Conservation (phyloP, 805 yeast genomes). For the Myxozyma neglecta region DNA sequence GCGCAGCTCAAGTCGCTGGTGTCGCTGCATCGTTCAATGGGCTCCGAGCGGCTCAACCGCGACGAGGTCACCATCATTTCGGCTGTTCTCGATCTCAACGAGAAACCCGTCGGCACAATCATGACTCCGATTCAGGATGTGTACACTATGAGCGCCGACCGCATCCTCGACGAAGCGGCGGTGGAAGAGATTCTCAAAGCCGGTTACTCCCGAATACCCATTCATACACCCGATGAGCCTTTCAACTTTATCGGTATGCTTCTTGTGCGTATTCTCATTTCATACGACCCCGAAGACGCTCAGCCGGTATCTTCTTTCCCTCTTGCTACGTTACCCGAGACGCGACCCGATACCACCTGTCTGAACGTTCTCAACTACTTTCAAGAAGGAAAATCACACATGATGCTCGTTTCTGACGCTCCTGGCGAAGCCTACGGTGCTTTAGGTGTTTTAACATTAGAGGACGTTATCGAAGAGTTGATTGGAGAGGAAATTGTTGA, state of each 20-base stretch:
- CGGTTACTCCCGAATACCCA: slow-evolving; percentile 93
- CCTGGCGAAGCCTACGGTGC: slow-evolving; percentile 84
- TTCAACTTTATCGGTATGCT: slow-evolving; percentile 92
- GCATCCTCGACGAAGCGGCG: slow-evolving; percentile 74
- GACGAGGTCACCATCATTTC: slow-evolving; percentile 96
- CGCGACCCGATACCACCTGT: slow-evolving; percentile 88
- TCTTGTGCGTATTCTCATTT: slow-evolving; percentile 83
- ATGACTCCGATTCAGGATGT: slow-evolving; percentile 95
- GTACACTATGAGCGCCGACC: slow-evolving; percentile 81
- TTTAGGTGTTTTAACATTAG: slow-evolving; percentile 86
- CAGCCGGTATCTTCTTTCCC: slow-evolving; percentile 91
- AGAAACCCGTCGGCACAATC: slow-evolving; percentile 77
- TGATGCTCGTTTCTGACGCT: slow-evolving; percentile 84
- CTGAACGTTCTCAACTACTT: slow-evolving; percentile 90
- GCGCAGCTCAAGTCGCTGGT: slow-evolving; percentile 92
- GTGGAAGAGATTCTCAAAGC: slow-evolving; percentile 90
- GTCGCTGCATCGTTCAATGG: slow-evolving; percentile 90
- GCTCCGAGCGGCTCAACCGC: slow-evolving; percentile 85
- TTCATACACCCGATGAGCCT: slow-evolving; percentile 86
- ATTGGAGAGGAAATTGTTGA: slow-evolving; percentile 98
- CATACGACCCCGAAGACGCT: slow-evolving; percentile 96
- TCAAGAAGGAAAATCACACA: slow-evolving; percentile 96
- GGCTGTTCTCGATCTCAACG: slow-evolving; percentile 91
- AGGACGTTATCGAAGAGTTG: slow-evolving; percentile 96
- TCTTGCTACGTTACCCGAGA: slow-evolving; percentile 93